These are phyloP conservation scores for Ustilaginoidea virens DNA, from an alignment of 2,329 filamentous ascomycete genomes.

Conservation along the genomic window DNA sequence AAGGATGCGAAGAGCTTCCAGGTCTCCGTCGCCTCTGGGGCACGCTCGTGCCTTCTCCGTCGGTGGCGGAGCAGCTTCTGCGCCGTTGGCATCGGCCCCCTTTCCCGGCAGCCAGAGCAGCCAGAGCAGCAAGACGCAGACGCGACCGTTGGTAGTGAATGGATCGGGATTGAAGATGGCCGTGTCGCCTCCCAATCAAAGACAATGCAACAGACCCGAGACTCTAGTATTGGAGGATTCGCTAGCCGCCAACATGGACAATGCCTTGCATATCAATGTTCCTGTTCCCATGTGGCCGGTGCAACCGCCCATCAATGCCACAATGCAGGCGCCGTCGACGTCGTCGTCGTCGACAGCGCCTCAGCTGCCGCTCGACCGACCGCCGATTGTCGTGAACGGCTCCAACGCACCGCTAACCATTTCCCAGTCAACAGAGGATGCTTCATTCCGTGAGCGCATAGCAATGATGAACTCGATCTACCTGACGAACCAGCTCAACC, in stretches of 20 bases:
- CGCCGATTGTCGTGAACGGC: slow-evolving; percentile 22
- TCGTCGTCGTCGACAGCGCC: slow-evolving; percentile 1
- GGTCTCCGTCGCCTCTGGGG: slow-evolving; percentile 40
- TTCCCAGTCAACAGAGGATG: slow-evolving; percentile 15
- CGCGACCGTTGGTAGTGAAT: slow-evolving; percentile 38
- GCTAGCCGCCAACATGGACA: slow-evolving; percentile 9
- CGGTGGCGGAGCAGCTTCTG: slow-evolving; percentile 23
- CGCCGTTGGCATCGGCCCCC: slow-evolving; percentile 21
- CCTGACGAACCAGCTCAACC: slow-evolving; percentile 10
- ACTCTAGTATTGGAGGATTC: slow-evolving; percentile 11
- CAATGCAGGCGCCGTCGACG: slow-evolving; percentile 1
- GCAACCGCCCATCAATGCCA: slow-evolving; percentile 2
- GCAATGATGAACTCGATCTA: slow-evolving; percentile 22
- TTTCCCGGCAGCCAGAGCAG: slow-evolving; percentile 19
- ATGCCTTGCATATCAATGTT: slow-evolving; percentile 14
- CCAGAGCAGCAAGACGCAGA: slow-evolving; percentile 15
- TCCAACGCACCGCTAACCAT: slow-evolving; percentile 9
- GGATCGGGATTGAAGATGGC: slow-evolving; percentile 26
- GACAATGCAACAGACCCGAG: slow-evolving; percentile 7
- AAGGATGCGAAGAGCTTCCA: slow-evolving; percentile 35
- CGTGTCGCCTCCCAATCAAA: slow-evolving; percentile 7
- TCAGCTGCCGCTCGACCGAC: slow-evolving; percentile 10
- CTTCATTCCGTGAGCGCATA: slow-evolving; percentile 27
- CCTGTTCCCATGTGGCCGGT: slow-evolving; percentile 2
- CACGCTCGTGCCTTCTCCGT: slow-evolving; percentile 29